Evolutionary conservation across 371 early-diverging fungal genomes (phyloP), one percentile per base, ranked within the genome.

Genomic region (Paraphysoderma sedebokerense): DNA sequence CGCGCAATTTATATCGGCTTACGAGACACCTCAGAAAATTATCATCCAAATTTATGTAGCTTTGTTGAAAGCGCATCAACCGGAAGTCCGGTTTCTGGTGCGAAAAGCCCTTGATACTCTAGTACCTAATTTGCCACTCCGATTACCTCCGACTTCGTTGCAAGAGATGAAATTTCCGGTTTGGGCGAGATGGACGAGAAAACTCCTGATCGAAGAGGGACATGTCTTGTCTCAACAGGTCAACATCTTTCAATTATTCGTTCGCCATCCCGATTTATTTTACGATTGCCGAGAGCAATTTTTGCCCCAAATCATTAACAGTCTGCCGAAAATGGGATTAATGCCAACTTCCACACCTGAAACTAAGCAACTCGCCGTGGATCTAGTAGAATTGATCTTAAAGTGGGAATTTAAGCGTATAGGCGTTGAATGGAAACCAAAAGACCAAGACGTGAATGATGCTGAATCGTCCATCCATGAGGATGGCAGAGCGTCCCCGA

Each of bases 71-170:
- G 83, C 90, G 3, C 86, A 90, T 60, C 83, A 88, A 38, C 72
- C 79, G 0, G 95, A 93, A 51, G 79, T 76, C 11, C 67, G 85
- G 22, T 61, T 61, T 17, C 58, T 98, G 27, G 92, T 93, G 3
- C 78, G 82, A 37, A 92, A 95, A 64, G 96, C 92, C 0, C 65
- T 96, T 8, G 93, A 98, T 55, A 81, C 85, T 31, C 68, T 98
- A 34, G 68, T 92, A 1, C 91, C 92, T 0, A 84, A 85, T 1
- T 61, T 96, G 19, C 91, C 92, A 1, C 67, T 74, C 46, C 79
- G 95, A 7, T 63, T 87, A 26, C 65, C 70, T 6, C n/a, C n/a
- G 58, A 66, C n/a, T n/a, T n/a, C n/a, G n/a, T n/a, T n/a, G n/a
- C n/a, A n/a, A n/a, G n/a, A n/a, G n/a, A n/a, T n/a, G n/a, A n/a